Conservation (phyloP, 495 filamentous ascomycete species). For the Penicillium simplicissimum region DNA sequence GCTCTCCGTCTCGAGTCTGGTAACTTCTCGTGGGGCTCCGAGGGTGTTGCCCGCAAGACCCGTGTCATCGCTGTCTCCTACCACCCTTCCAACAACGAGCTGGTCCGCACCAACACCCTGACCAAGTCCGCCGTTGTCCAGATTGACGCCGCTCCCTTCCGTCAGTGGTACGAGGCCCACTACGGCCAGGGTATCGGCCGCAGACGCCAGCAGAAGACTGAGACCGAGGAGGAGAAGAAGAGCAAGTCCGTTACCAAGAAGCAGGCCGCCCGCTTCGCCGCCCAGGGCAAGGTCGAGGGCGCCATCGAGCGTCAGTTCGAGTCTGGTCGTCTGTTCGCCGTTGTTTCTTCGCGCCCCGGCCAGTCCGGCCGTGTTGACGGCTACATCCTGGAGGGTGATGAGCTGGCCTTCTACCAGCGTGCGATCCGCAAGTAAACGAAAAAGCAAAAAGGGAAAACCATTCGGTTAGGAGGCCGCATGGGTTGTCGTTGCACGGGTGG, state of each 20-base stretch:
- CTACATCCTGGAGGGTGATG: constrained; percentile 98
- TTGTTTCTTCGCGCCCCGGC: constrained; percentile 87
- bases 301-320: constrained; percentile 97
- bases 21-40: constrained; percentile 99
- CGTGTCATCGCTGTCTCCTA: constrained; percentile 97
- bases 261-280: constrained; percentile 81
- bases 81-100: constrained; percentile 99
- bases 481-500: constrained; percentile 43
- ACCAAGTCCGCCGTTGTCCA: constrained; percentile 98
- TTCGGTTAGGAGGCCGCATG: constrained; percentile 27
- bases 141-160: constrained; percentile 96
- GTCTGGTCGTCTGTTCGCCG: constrained; percentile 92
- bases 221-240: constrained; percentile 78
- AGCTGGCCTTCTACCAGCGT: constrained; percentile 99
- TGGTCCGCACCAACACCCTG: constrained; percentile 99
- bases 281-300: constrained; percentile 85
- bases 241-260: constrained; percentile 92
- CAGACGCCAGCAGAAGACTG: constrained; percentile 81
- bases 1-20: constrained; percentile 97
- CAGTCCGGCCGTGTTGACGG: constrained; percentile 96
- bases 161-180: constrained; percentile 99
- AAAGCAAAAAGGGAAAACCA: constrained; percentile 38
- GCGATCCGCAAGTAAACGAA: constrained; percentile 90
- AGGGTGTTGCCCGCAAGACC: constrained; percentile 95
- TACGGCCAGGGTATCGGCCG: constrained; percentile 89